Conservation (phyloP, 345 rosid species). For the Tarenaya hassleriana region DNA sequence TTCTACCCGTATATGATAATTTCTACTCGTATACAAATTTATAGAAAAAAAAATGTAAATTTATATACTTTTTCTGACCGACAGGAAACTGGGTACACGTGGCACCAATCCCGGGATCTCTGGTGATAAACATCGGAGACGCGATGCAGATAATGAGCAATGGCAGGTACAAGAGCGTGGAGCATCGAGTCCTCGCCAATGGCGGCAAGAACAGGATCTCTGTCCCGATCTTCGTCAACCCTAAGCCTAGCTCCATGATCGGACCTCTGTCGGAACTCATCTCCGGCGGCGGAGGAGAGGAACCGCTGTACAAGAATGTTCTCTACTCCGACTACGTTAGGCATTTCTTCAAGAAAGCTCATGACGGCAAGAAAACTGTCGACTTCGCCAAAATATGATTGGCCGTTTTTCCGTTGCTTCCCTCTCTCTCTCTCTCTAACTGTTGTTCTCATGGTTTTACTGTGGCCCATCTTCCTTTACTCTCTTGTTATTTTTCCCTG, state of each 20-base stretch:
- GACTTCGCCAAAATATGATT: constrained; percentile 30
- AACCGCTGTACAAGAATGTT: constrained; percentile 26
- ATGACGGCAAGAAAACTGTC: constrained; percentile 34
- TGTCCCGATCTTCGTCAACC: constrained; percentile 33
- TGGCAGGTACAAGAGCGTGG: constrained; percentile 31
- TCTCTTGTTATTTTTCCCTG: not conserved
- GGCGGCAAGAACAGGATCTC: constrained; percentile 31
- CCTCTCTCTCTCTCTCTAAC: too few relatives aligned
- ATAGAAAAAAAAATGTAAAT: constrained; percentile 1
- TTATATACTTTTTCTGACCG: too few relatives aligned
- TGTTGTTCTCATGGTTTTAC: too few relatives aligned
- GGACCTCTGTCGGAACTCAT: constrained; percentile 29
- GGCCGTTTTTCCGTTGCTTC: too few relatives aligned
- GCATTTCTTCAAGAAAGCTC: constrained; percentile 34
- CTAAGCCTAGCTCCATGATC: constrained; percentile 28
- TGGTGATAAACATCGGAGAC: constrained; percentile 36
- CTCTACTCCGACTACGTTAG: constrained; percentile 33
- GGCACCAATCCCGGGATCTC: constrained; percentile 28
- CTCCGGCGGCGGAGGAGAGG: constrained; percentile 27
- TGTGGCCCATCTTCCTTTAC: too few relatives aligned
- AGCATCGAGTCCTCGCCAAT: constrained; percentile 34
- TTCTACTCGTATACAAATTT: too few relatives aligned
- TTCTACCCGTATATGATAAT: too few relatives aligned
- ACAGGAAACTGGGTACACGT: constrained; percentile 33
- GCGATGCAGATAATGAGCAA: constrained; percentile 38